Evolutionary conservation across 108 stramenopile genomes (phyloP).

Genomic region (Bacterosira constricta): DNA sequence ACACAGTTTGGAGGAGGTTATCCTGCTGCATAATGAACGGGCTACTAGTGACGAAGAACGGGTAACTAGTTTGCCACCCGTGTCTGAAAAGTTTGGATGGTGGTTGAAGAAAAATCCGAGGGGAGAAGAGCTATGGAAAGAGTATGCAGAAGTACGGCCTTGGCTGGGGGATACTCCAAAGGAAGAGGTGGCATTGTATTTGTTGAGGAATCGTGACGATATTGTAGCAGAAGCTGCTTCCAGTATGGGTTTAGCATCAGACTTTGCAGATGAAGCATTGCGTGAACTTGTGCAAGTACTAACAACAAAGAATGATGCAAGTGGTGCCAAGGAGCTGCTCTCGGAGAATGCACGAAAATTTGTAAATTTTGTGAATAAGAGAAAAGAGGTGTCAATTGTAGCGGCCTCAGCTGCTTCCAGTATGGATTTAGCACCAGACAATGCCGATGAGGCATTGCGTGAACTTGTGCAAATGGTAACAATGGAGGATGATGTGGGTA

Average conservation of each 20-base stretch:
- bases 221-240: conserved; percentile 30
- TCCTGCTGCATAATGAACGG: conserved; percentile 61
- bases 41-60: conserved; percentile 36
- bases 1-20: conserved; percentile 33
- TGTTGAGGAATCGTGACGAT: conserved; percentile 48
- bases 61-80: conserved; percentile 6
- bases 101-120: conserved; percentile 36
- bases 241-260: not conserved
- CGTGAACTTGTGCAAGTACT: conserved; percentile 11
- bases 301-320: conserved; percentile 7
- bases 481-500: conserved; percentile 6
- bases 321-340: not conserved
- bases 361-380: conserved; percentile 10
- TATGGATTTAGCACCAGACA: not conserved
- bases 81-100: conserved; percentile 41
- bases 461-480: conserved; percentile 10
- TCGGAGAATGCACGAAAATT: conserved; percentile 11
- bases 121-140: conserved; percentile 47
- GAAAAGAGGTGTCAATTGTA: conserved; percentile 31
- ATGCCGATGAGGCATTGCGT: conserved; percentile 39
- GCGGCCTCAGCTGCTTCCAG: conserved; percentile 2
- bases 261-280: conserved; percentile 39
- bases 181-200: conserved; percentile 48
- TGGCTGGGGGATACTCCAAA: conserved; percentile 41
- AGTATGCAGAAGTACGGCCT: conserved; percentile 33